Percentiles rank a stretch among this genome's conserved stretches.
Evolutionary conservation across 257 asterid genomes (phyloP).

Genomic region (Ajuga chamaepitys): DNA sequence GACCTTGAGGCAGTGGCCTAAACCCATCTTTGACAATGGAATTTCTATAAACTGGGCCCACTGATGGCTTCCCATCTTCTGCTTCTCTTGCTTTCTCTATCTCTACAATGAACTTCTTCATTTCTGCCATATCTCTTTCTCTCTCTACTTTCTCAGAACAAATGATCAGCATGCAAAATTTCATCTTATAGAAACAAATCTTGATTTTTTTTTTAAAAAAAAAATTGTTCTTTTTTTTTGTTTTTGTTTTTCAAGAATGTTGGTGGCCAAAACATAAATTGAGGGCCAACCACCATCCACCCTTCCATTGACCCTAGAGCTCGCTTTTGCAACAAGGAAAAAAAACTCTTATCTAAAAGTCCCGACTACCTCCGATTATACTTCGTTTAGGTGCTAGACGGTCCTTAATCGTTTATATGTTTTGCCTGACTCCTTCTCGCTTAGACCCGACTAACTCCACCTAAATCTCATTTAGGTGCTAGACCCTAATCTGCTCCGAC

Average conservation of each 20-base stretch:
- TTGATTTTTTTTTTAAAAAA: background rate
- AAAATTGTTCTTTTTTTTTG: no score
- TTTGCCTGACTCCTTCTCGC: no score
- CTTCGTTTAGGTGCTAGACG: no score
- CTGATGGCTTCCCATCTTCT: constrained; percentile 49
- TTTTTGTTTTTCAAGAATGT: constrained; percentile 14
- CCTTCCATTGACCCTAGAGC: constrained; percentile 17
- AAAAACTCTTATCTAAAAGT: no score
- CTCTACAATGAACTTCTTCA: constrained; percentile 41
- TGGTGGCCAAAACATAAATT: constrained; percentile 35
- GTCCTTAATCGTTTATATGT: no score
- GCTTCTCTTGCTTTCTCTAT: constrained; percentile 53
- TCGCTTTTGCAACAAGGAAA: constrained; percentile 14
- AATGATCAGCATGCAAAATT: background rate
- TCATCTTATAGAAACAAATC: constrained; percentile 16
- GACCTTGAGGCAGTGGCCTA: constrained; percentile 42
- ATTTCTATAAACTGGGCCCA: constrained; percentile 66
- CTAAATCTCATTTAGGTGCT: no score
- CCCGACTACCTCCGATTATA: no score
- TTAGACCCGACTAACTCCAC: no score
- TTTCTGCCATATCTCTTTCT: constrained; percentile 21
- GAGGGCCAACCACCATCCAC: constrained; percentile 30
- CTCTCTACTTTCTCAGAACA: background rate
- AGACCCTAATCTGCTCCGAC: no score
- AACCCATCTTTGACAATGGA: constrained; percentile 52